phyloP scores from a whole-genome alignment of 257 asterid species.

The Coffea eugenioides region DNA sequence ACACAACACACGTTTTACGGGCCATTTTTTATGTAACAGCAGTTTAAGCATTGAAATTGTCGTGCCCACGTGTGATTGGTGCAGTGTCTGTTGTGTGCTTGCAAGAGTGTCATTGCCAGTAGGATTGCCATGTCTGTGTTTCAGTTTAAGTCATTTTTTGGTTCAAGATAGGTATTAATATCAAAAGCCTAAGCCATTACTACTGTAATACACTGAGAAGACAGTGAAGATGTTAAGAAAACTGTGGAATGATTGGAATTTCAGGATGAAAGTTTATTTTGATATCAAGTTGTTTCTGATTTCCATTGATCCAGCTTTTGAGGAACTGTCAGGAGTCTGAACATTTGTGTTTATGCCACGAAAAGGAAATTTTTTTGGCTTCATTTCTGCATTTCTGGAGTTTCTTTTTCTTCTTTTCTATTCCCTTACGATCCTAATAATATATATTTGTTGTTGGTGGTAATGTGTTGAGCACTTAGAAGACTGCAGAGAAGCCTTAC shows the following conservation, averaged over 20 bases:
- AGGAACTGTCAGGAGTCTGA: not conserved
- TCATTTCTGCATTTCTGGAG: not conserved
- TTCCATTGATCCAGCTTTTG: not conserved
- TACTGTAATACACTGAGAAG: not conserved
- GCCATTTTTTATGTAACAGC: not conserved
- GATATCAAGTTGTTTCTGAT: not conserved
- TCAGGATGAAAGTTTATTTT: not conserved
- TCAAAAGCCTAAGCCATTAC: not conserved
- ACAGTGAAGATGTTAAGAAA: not conserved
- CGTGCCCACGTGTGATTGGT: not conserved
- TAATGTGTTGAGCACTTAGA: not conserved
- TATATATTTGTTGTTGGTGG: not conserved
- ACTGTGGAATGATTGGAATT: constrained; percentile 1
- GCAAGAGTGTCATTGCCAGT: not conserved
- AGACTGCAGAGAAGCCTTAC: not conserved
- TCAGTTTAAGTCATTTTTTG: not conserved
- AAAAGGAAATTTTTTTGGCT: not conserved
- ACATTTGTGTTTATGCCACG: not conserved
- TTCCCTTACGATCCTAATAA: not conserved
- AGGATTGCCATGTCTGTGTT: constrained; percentile 1
- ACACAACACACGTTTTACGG: constrained; percentile 2
- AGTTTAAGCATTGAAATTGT: constrained; percentile 3
- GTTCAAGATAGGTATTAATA: not conserved
- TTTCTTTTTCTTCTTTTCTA: no score
- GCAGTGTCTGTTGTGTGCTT: not conserved